Conservation (phyloP, 177 flowering plant genomes). For the Vitis hybrid region DNA sequence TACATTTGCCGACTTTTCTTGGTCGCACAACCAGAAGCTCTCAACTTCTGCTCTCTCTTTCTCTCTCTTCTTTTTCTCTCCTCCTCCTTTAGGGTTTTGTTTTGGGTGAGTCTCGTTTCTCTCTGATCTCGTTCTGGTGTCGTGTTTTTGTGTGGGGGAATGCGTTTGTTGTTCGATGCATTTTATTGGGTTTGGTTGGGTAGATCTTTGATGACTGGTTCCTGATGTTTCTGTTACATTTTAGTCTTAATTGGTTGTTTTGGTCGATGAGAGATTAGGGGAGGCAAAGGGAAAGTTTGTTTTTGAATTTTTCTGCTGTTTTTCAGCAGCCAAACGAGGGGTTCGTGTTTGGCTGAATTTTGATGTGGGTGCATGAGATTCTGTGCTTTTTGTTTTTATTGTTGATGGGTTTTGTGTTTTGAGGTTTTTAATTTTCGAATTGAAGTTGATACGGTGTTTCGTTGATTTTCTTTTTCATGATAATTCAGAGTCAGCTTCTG, state of each 20-base stretch:
- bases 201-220: neutral
- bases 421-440: neutral
- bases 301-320: too few species aligned
- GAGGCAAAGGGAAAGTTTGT: too few species aligned
- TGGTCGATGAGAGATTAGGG: too few species aligned
- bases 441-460: neutral
- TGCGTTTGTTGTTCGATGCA: neutral
- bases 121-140: neutral
- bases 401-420: neutral
- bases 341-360: neutral
- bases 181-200: too few species aligned
- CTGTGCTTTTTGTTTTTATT: neutral
- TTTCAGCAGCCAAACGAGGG: neutral
- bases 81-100: slow-evolving; percentile 2
- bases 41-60: slow-evolving; percentile 5
- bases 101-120: neutral
- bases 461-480: neutral
- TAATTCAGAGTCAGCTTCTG: slow-evolving; percentile 1
- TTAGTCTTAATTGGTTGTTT: too few species aligned
- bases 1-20: slow-evolving; percentile 8
- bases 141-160: too few species aligned
- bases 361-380: neutral
- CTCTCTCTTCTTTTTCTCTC: neutral
- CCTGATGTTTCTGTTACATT: neutral
- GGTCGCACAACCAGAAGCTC: slow-evolving; percentile 2